phyloP scores from a whole-genome alignment of 352 stramenopile species.

The Elongisporangium anandrum region DNA sequence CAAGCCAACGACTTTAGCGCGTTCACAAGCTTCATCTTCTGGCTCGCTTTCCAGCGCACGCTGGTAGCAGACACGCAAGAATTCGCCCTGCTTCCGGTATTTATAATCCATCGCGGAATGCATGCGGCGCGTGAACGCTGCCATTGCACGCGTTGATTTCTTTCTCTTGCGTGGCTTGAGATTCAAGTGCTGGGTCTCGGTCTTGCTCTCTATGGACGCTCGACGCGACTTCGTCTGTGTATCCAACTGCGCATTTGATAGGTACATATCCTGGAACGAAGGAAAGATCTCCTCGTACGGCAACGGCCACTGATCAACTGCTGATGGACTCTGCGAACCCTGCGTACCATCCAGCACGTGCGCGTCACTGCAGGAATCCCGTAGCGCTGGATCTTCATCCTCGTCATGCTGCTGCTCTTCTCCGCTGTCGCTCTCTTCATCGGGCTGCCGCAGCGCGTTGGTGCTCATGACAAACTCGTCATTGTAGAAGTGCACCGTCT shows the following conservation, averaged over 20 bases:
- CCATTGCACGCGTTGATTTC: conserved; percentile 25
- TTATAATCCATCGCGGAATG: conserved; percentile 43
- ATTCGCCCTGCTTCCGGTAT: conserved; percentile 59
- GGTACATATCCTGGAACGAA: conserved; percentile 57
- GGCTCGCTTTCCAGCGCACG: conserved; percentile 39
- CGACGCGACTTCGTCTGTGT: neutral
- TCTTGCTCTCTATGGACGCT: conserved; percentile 3
- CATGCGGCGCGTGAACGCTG: conserved; percentile 27
- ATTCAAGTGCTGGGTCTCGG: conserved; percentile 2
- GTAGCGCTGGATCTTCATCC: conserved; percentile 5
- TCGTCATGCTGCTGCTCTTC: conserved; percentile 18
- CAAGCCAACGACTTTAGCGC: conserved; percentile 6
- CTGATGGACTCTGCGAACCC: neutral
- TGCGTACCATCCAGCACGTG: neutral
- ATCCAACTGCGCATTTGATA: conserved; percentile 6
- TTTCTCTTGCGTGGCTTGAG: conserved; percentile 10
- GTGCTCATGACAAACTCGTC: conserved; percentile 51
- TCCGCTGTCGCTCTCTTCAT: conserved; percentile 21
- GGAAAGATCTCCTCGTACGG: conserved; percentile 50
- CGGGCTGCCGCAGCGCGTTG: conserved; percentile 43
- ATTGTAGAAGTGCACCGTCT: conserved; percentile 70
- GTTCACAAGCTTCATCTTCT: conserved; percentile 18
- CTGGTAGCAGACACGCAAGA: conserved; percentile 56
- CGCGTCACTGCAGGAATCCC: conserved; percentile 4
- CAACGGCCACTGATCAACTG: neutral